Conservation (phyloP, 1,284 basidiomycete species). For the Boletus sp. region DNA sequence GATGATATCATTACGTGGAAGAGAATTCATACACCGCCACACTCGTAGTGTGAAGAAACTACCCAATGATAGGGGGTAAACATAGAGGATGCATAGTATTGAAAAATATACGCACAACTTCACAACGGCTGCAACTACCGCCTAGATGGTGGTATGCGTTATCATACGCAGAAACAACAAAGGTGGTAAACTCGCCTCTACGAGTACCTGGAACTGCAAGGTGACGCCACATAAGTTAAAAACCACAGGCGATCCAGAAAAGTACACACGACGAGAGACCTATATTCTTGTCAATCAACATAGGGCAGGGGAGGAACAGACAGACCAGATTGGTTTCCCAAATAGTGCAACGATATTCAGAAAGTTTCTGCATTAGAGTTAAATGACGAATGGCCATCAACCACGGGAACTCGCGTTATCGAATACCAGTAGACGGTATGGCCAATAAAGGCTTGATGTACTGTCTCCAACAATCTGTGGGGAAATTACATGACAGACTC, state of each 20-base stretch:
- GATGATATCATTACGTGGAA: not conserved
- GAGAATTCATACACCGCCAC: constrained; percentile 61
- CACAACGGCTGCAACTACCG: constrained; percentile 59
- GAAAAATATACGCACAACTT: constrained; percentile 53
- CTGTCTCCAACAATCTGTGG: constrained; percentile 51
- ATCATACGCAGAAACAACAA: constrained; percentile 7
- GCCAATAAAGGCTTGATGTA: constrained; percentile 58
- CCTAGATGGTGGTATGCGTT: constrained; percentile 42
- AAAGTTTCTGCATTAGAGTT: constrained; percentile 47
- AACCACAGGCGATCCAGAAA: not conserved
- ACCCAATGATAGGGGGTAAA: not conserved
- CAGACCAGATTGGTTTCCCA: constrained; percentile 52
- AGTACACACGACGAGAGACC: constrained; percentile 31
- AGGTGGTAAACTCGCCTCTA: constrained; percentile 52
- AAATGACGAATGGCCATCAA: constrained; percentile 3
- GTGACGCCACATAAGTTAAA: not conserved
- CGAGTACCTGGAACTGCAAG: constrained; percentile 57
- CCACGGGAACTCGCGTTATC: constrained; percentile 44
- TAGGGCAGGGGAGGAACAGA: not conserved
- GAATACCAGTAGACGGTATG: constrained; percentile 62
- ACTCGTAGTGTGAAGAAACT: constrained; percentile 69
- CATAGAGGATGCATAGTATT: not conserved
- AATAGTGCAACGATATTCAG: constrained; percentile 45
- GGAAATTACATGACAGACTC: not conserved
- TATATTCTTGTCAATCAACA: constrained; percentile 17